Evolutionary conservation across 2,329 filamentous ascomycete genomes (phyloP), one percentile per base, ranked within the genome.

Genomic region (Aphanocladium album): DNA sequence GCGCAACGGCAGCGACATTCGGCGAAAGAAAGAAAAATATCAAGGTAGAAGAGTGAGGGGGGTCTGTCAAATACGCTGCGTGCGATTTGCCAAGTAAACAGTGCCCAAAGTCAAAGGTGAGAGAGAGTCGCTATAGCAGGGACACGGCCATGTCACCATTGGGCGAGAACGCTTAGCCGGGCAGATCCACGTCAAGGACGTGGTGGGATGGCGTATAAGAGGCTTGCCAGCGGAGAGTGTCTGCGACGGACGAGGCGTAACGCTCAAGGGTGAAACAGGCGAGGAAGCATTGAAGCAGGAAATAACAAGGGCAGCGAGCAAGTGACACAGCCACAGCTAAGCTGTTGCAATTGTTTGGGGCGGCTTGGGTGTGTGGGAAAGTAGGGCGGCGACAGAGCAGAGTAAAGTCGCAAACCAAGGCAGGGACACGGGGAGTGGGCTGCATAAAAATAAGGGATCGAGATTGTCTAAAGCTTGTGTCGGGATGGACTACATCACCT

Each of bases 391-490:
- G 12, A 30, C 16, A 39, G 17, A 45, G 7, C 41, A 19, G 2
- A 17, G 35, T 5, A 47, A 14, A 43, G 55, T 41, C 33, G 55
- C 45, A 39, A 43, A 43, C 17, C 55, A 50, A 50, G 35, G 45
- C 46, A 51, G 55, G n/a, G 11, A 33, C 4, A 27, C 30, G 56
- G 23, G 4, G 37, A 14, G 46, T 21, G 47, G 47, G 45, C 35
- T 41, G 55, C 43, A 57, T 57, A 43, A 23, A 49, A 47, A 27
- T 7, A 49, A 25, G 41, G 19, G 35, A 58, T 58, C 55, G 55
- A 58, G 55, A 58, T 58, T 58, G 47, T 45, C 14, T 23, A 43
- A 51, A 52, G 35, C 56, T 58, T 58, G 56, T 37, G 41, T 41
- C 56, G 33, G 56, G 47, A 45, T 35, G 25, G 46, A 35, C 37